A percentile compares a stretch with the other conserved stretches of the same genome.
Conservation (phyloP, 768 basidiomycete species). For the Suillus cothurnatus region DNA sequence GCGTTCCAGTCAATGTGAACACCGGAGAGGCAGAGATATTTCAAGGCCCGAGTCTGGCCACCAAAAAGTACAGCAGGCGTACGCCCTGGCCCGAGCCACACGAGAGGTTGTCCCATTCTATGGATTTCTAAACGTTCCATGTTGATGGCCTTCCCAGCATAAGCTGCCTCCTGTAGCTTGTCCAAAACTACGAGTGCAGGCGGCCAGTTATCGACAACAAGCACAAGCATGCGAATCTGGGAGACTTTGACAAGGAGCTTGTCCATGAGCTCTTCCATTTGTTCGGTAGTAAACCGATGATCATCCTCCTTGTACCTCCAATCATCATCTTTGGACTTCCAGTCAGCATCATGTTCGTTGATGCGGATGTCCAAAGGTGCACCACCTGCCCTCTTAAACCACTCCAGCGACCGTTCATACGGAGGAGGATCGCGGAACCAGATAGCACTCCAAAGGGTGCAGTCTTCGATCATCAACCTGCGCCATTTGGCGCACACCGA, state of each 20-base stretch:
- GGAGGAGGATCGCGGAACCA: slow-evolving; percentile 59
- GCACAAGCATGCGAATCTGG: slow-evolving; percentile 60
- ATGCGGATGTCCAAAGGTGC: slow-evolving; percentile 65
- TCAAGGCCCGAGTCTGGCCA: slow-evolving; percentile 44
- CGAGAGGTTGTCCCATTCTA: slow-evolving; percentile 50
- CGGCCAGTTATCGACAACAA: slow-evolving; percentile 59
- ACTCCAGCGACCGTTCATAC: slow-evolving; percentile 54
- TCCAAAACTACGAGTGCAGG: slow-evolving; percentile 53
- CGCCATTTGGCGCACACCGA: slow-evolving; percentile 65
- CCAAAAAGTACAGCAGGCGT: slow-evolving; percentile 53
- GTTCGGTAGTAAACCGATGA: slow-evolving; percentile 39
- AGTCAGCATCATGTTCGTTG: slow-evolving; percentile 40
- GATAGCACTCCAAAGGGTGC: slow-evolving; percentile 64
- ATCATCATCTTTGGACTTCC: slow-evolving; percentile 20
- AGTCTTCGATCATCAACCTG: slow-evolving; percentile 45
- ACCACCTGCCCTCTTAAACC: slow-evolving; percentile 57
- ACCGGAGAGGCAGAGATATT: slow-evolving; percentile 56
- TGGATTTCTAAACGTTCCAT: slow-evolving; percentile 71
- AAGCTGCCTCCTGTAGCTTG: slow-evolving; percentile 43
- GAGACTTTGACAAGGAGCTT: slow-evolving; percentile 52
- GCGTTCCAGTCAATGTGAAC: slow-evolving; percentile 62
- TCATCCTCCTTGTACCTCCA: slow-evolving; percentile 23
- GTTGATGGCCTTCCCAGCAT: slow-evolving; percentile 37
- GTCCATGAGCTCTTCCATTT: slow-evolving; percentile 53
- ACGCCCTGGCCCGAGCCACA: slow-evolving; percentile 45